Conservation (phyloP, 306 rosid genomes). For the Glycyrrhiza uralensis region DNA sequence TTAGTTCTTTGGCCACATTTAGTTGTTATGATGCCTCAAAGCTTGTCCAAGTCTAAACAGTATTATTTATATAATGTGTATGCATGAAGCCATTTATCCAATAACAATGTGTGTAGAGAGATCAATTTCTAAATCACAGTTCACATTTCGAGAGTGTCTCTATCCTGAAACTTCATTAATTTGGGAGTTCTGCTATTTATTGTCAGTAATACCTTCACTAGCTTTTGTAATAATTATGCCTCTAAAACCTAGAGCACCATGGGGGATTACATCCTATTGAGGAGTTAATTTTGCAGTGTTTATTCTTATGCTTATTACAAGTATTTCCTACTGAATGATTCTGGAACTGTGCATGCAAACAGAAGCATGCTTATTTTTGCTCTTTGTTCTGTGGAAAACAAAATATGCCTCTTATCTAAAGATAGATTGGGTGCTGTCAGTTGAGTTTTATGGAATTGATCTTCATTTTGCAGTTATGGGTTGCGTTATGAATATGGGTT, state of each 20-base stretch:
- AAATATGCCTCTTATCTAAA: constrained; percentile 9
- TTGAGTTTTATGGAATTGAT: constrained; percentile 19
- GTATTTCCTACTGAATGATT: not conserved
- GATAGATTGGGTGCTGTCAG: not conserved
- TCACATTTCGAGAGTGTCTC: not conserved
- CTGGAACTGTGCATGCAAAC: not conserved
- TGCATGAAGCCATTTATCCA: not conserved
- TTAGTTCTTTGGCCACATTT: constrained; percentile 17
- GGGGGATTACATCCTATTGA: not conserved
- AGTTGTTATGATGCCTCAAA: not conserved
- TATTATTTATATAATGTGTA: not conserved
- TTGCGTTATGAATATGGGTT: constrained; percentile 68
- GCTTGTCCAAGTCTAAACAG: not conserved
- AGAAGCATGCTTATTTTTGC: constrained; percentile 16
- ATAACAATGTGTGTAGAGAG: not conserved
- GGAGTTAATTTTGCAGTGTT: constrained; percentile 10
- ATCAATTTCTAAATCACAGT: constrained; percentile 7
- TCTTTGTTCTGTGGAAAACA: constrained; percentile 20
- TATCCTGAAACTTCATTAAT: constrained; percentile 8
- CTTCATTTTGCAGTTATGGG: constrained; percentile 54
- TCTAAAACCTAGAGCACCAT: constrained; percentile 16
- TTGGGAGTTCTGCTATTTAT: constrained; percentile 6
- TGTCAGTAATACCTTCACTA: not conserved
- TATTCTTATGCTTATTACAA: not conserved
- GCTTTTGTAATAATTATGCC: constrained; percentile 9